Evolutionary conservation across 2,329 filamentous ascomycete genomes (phyloP).

Genomic region (Trichocomaceae sp.): DNA sequence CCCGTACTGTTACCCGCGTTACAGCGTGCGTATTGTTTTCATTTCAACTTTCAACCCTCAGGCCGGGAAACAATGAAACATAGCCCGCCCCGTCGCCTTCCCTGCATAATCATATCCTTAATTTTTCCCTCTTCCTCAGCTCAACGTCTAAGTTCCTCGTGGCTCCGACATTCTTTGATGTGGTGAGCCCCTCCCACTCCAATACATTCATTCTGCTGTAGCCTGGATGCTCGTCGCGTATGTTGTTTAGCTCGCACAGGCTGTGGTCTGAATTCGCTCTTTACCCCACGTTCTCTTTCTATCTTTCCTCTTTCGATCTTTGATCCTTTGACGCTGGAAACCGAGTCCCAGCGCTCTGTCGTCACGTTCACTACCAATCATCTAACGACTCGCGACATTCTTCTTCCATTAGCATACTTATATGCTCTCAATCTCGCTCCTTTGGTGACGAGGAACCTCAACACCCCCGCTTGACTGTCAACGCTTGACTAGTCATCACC

Average conservation of each 20-base stretch:
- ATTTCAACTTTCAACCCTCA: too few species aligned
- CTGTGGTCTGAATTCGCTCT: constrained; percentile 16
- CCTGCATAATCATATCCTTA: constrained; percentile 16
- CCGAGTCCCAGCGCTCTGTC: constrained; percentile 2
- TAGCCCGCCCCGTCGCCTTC: constrained; percentile 1
- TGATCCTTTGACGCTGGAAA: constrained; percentile 5
- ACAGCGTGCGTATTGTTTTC: neutral
- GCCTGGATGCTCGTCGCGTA: constrained; percentile 31
- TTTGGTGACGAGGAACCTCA: neutral
- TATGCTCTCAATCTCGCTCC: neutral
- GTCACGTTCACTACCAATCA: neutral
- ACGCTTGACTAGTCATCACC: neutral
- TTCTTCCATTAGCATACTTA: neutral
- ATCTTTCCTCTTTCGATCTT: constrained; percentile 8
- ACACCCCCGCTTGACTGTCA: neutral
- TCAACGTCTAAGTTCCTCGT: too few species aligned
- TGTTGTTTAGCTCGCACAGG: constrained; percentile 22
- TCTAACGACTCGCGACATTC: neutral
- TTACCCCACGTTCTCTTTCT: constrained; percentile 17
- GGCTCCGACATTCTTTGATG: constrained; percentile 15
- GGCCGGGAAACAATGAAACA: neutral
- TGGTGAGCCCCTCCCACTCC: constrained; percentile 6
- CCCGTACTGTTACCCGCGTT: neutral
- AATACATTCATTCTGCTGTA: constrained; percentile 16
- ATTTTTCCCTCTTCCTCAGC: constrained; percentile 4